Evolutionary conservation across 1,139 yeast species (phyloP), one percentile per base, ranked within the genome.

Genomic region (Geotrichum klebahnii): DNA sequence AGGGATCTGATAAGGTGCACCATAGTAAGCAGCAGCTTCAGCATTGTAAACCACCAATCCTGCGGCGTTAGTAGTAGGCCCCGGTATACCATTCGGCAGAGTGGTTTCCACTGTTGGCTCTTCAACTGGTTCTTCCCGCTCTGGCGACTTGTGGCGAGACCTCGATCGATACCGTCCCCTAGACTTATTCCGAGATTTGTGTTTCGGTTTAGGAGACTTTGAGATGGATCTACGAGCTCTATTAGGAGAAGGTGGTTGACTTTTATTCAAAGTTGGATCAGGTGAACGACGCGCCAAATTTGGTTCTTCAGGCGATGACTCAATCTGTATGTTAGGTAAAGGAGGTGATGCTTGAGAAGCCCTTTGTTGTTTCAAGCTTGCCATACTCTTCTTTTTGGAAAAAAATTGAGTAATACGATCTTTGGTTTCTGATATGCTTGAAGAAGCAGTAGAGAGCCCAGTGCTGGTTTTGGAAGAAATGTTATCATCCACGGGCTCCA

Each of bases 1-100:
- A 5, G 71, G 71, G 24, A 68, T 68, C 44, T 64, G 66, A 50
- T 67, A 67, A 1, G 71, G 71, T 16, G 67, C 62, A 48, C 67
- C 66, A 52, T 64, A 64, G 26, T 59, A 46, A 39, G 55, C 53
- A 14, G 56, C 53, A 29, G 55, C 52, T 34, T 45, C 51, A 17
- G 51, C 59, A 57, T 52, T 61, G 64, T 43, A 63, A 52, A 33
- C 46, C 39, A 54, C 46, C 17, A 48, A 34, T 16, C 48, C 50
- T 1, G 50, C 53, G 4, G 42, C 50, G 20, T 50, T 46, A 8
- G 39, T 50, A 1, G 38, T 41, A 10, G 50, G 44, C 9, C 42
- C 50, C 20, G 51, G 38, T 10, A 34, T 43, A 23, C 48, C 52
- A 12, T 32, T 41, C 9, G 46, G 46, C 20, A 26, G 38, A 10